phyloP scores from a whole-genome alignment of 306 rosid species.

The Sindora glabra region DNA sequence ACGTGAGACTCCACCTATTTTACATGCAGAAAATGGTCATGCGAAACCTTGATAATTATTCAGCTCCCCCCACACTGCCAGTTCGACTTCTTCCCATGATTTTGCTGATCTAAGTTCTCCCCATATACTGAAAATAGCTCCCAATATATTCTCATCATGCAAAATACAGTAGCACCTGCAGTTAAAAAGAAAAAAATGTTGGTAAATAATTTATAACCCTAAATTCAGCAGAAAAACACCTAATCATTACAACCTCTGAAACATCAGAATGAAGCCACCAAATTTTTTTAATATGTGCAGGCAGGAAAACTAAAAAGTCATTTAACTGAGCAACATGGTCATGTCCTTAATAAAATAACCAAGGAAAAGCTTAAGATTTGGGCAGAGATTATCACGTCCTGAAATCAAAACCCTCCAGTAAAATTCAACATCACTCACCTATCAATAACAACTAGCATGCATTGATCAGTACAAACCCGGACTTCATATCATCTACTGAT shows the following conservation, averaged over 20 bases:
- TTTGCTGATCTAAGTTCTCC: slow-evolving; percentile 52
- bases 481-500: no score
- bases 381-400: not conserved
- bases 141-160: slow-evolving; percentile 80
- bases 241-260: not conserved
- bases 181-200: slow-evolving; percentile 9
- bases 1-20: not conserved
- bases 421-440: not conserved
- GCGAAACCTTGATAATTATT: slow-evolving; percentile 65
- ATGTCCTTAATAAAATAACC: no score
- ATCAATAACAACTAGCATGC: not conserved
- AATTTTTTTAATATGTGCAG: not conserved
- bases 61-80: slow-evolving; percentile 65
- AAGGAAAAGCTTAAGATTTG: no score
- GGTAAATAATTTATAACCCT: no score
- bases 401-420: not conserved
- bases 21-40: slow-evolving; percentile 20
- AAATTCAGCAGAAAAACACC: no score
- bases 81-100: slow-evolving; percentile 94
- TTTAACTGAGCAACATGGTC: no score
- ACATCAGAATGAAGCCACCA: not conserved
- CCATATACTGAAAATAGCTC: slow-evolving; percentile 81
- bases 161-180: slow-evolving; percentile 86
- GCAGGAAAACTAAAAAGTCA: not conserved
- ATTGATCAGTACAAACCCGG: no score